Conservation (phyloP, 345 rosid species). For the Acer negundo region DNA sequence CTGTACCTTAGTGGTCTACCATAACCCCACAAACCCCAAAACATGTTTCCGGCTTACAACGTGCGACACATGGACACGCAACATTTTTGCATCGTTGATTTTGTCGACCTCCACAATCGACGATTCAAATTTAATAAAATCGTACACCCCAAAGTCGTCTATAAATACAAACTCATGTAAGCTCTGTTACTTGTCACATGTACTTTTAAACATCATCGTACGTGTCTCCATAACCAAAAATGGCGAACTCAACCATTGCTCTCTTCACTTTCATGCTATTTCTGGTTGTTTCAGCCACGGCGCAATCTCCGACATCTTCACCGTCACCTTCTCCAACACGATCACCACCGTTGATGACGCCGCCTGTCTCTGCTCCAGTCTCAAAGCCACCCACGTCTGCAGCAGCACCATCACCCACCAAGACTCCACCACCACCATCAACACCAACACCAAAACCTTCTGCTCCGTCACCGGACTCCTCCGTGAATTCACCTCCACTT, state of each 20-base stretch:
- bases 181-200: too few relatives aligned
- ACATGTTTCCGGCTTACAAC: too few relatives aligned
- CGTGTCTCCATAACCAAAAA: not conserved
- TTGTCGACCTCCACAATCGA: too few relatives aligned
- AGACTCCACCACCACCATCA: not conserved
- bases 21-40: too few relatives aligned
- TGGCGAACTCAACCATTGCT: slow-evolving; percentile 3
- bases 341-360: not conserved
- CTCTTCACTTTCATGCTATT: slow-evolving; percentile 4
- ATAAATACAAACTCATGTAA: not conserved
- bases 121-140: not conserved
- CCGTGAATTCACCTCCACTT: not conserved
- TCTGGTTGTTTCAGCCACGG: not conserved
- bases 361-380: not conserved
- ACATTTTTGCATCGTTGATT: too few relatives aligned
- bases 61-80: too few relatives aligned
- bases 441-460: not conserved
- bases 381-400: not conserved
- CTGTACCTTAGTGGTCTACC: not conserved
- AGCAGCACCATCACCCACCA: not conserved
- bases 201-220: too few relatives aligned
- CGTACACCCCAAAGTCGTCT: not conserved
- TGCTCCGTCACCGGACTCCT: slow-evolving; percentile 23
- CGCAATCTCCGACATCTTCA: slow-evolving; percentile 19
- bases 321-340: slow-evolving; percentile 8